phyloP scores from a whole-genome alignment of 2,329 filamentous ascomycete genomes.

The Teratosphaeriaceae sp. region DNA sequence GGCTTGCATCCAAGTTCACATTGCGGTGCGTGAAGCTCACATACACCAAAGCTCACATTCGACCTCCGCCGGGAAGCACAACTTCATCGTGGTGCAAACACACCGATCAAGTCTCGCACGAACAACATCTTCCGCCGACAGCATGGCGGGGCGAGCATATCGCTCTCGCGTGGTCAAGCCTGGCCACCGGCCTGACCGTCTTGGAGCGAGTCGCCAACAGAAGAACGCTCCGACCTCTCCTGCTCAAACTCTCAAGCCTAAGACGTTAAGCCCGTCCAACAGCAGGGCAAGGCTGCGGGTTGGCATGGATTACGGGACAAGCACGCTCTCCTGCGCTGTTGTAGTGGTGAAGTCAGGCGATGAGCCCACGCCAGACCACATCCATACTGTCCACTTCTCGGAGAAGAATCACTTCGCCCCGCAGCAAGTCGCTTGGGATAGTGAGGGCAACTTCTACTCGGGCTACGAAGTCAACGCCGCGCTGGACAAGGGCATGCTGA shows the following conservation, averaged over 20 bases:
- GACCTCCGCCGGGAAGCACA: too few relatives aligned
- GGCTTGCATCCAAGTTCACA: too few relatives aligned
- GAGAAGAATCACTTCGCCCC: neutral
- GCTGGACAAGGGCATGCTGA: constrained; percentile 1
- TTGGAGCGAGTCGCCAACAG: too few relatives aligned
- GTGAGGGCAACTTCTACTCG: constrained; percentile 6
- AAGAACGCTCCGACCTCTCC: too few relatives aligned
- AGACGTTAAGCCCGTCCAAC: neutral
- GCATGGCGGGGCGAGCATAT: too few relatives aligned
- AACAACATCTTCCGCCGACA: too few relatives aligned
- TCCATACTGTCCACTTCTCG: constrained; percentile 2
- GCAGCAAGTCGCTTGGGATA: constrained; percentile 5
- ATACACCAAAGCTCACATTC: too few relatives aligned
- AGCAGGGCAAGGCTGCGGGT: neutral
- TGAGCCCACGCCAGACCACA: neutral
- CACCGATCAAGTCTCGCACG: too few relatives aligned
- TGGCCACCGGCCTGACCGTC: too few relatives aligned
- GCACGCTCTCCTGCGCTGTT: neutral
- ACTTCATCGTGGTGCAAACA: too few relatives aligned
- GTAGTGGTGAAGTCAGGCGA: neutral
- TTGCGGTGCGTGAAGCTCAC: too few relatives aligned
- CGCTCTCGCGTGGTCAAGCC: neutral
- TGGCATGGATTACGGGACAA: constrained; percentile 4
- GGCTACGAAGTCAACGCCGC: neutral
- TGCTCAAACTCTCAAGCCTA: neutral